These are phyloP conservation scores for Lentinula aciculospora DNA, from an alignment of 768 basidiomycete genomes.

Conservation along the genomic window DNA sequence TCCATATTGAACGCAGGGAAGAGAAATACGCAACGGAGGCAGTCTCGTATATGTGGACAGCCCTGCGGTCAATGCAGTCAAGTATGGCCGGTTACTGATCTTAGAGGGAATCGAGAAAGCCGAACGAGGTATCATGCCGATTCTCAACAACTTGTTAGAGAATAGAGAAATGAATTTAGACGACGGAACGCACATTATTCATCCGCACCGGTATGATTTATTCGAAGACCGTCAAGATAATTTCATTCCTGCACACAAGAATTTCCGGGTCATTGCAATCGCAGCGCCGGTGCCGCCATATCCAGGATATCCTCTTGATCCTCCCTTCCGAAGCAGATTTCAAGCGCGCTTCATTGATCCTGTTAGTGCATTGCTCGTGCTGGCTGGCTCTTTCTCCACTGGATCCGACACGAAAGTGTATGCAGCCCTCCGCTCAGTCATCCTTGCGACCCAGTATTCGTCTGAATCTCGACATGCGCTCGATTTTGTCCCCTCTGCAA, in stretches of 20 bases:
- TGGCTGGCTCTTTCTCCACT: conserved; percentile 19
- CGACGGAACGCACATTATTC: conserved; percentile 66
- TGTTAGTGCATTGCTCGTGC: conserved; percentile 43
- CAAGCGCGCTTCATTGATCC: conserved; percentile 66
- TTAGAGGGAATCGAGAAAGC: conserved; percentile 70
- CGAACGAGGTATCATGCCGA: conserved; percentile 53
- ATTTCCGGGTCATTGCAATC: conserved; percentile 65
- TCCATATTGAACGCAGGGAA: conserved; percentile 32
- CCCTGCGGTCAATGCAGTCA: conserved; percentile 60
- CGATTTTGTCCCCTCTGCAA: conserved; percentile 37
- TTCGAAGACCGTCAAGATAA: conserved; percentile 37
- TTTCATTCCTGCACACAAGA: conserved; percentile 62
- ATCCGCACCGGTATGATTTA: conserved; percentile 52
- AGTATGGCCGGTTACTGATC: conserved; percentile 58
- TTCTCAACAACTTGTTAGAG: conserved; percentile 64
- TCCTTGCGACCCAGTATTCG: conserved; percentile 58
- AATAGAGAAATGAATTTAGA: conserved; percentile 73
- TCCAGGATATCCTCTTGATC: conserved; percentile 60
- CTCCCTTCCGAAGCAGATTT: conserved; percentile 64
- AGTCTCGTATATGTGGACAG: conserved; percentile 65
- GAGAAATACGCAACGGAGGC: conserved; percentile 57
- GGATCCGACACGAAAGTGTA: conserved; percentile 22
- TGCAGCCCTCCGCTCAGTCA: conserved; percentile 46
- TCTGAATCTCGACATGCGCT: conserved; percentile 52
- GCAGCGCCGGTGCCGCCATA: conserved; percentile 67